Evolutionary conservation across 345 rosid genomes (phyloP).

Genomic region (Citrus sp.): DNA sequence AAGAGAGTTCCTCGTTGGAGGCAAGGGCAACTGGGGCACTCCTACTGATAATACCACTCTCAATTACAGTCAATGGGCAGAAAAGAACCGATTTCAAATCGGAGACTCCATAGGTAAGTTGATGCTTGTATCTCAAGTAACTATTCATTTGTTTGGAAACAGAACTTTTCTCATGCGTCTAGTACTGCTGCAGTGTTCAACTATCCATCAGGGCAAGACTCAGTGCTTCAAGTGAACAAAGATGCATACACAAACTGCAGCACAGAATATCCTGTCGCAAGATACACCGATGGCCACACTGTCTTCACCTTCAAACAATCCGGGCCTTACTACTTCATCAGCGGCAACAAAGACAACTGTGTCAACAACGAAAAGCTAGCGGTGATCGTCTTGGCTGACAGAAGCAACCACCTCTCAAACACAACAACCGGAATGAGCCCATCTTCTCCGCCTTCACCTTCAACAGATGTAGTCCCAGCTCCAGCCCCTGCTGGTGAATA

Average conservation of each 20-base stretch:
- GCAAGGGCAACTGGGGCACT: slow-evolving; percentile 54
- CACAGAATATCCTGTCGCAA: slow-evolving; percentile 31
- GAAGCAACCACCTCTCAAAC: slow-evolving; percentile 33
- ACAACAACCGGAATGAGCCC: slow-evolving; percentile 9
- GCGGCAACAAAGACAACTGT: slow-evolving; percentile 73
- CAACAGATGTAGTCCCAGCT: slow-evolving; percentile 29
- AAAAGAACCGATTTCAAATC: slow-evolving; percentile 59
- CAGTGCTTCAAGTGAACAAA: slow-evolving; percentile 62
- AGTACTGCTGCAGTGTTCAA: slow-evolving; percentile 47
- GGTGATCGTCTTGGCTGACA: slow-evolving; percentile 61
- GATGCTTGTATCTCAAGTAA: background rate
- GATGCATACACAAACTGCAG: slow-evolving; percentile 61
- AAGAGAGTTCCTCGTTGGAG: slow-evolving; percentile 60
- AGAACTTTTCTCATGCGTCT: background rate
- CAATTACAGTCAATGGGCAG: slow-evolving; percentile 67
- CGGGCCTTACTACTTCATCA: slow-evolving; percentile 70
- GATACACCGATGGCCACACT: slow-evolving; percentile 51
- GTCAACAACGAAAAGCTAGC: slow-evolving; percentile 58
- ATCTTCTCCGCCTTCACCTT: slow-evolving; percentile 27
- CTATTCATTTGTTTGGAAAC: background rate
- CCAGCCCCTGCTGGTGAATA: slow-evolving; percentile 42
- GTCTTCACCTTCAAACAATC: slow-evolving; percentile 50
- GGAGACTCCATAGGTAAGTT: slow-evolving; percentile 78
- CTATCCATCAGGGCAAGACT: slow-evolving; percentile 53
- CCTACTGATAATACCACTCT: slow-evolving; percentile 31